These are phyloP conservation scores for Albophoma yamanashiensis DNA, from an alignment of 2,329 filamentous ascomycete genomes.

Conservation along the genomic window DNA sequence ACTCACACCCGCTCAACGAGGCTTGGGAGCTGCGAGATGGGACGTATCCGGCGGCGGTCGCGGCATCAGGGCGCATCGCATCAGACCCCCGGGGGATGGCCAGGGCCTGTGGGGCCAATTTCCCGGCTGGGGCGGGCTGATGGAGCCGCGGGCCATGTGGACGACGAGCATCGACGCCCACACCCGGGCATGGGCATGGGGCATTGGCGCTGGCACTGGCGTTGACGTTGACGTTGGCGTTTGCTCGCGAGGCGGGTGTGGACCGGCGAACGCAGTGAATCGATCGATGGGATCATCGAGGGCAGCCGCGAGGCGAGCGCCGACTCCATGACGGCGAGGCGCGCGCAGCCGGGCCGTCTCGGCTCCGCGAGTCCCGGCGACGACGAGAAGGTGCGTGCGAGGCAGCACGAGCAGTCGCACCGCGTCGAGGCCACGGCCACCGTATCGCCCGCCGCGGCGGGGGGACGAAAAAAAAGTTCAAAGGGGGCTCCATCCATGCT, in stretches of 20 bases:
- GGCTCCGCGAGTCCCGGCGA: background rate
- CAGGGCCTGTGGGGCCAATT: slow-evolving; percentile 9
- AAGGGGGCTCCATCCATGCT: background rate
- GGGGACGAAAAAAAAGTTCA: background rate
- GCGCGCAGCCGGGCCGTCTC: background rate
- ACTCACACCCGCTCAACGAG: background rate
- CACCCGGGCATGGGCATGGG: background rate
- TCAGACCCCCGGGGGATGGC: background rate
- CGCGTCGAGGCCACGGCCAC: too few species aligned
- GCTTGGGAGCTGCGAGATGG: background rate
- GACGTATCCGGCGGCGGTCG: background rate
- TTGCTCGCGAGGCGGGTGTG: background rate
- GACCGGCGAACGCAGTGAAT: background rate
- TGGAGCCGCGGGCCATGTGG: slow-evolving; percentile 6
- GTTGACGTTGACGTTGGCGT: too few species aligned
- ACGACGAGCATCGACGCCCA: slow-evolving; percentile 1
- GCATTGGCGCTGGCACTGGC: background rate
- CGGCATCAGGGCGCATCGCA: background rate
- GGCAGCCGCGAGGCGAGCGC: background rate
- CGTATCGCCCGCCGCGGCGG: background rate
- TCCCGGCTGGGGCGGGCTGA: slow-evolving; percentile 8
- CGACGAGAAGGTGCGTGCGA: too few species aligned
- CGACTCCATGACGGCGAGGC: background rate
- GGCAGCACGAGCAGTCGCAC: background rate
- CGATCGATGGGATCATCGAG: background rate